phyloP scores from a whole-genome alignment of 1,139 yeast genomes.

The Zhuliangozyma parablackwelliae region DNA sequence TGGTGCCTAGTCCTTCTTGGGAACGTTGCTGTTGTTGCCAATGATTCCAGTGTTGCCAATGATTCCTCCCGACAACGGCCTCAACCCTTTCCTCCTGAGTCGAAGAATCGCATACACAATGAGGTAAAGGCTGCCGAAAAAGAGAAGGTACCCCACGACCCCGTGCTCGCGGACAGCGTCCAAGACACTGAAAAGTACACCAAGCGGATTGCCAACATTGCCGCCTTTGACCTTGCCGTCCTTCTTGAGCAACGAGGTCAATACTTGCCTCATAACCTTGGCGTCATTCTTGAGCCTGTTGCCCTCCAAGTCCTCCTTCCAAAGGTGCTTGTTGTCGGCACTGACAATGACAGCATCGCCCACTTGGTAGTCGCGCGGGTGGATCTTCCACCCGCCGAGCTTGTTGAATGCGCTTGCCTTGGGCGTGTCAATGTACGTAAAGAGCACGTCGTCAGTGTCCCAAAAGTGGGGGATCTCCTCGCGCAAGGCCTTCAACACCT shows the following conservation, averaged over 20 bases:
- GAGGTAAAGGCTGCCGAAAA: conserved; percentile 13
- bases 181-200: conserved; percentile 27
- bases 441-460: conserved; percentile 39
- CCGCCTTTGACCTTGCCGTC: conserved; percentile 16
- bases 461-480: conserved; percentile 44
- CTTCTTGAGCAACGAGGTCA: conserved; percentile 31
- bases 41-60: conserved; percentile 22
- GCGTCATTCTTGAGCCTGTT: conserved; percentile 28
- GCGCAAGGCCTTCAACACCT: conserved; percentile 45
- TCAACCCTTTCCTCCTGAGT: conserved; percentile 5
- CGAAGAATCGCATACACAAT: conserved; percentile 4
- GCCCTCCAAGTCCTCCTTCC: conserved; percentile 32
- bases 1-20: conserved; percentile 17
- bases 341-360: conserved; percentile 42
- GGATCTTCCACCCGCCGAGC: conserved; percentile 39
- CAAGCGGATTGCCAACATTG: too few species aligned
- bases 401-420: conserved; percentile 27
- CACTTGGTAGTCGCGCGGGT: conserved; percentile 25
- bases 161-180: conserved; percentile 45
- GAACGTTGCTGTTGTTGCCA: conserved; percentile 9
- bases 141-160: conserved; percentile 35
- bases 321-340: conserved; percentile 28
- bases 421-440: conserved; percentile 52
- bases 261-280: conserved; percentile 19
- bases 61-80: conserved; percentile 14